These are phyloP conservation scores for Komagataea norvegica DNA, from an alignment of 1,139 yeast species.

Conservation along the genomic window DNA sequence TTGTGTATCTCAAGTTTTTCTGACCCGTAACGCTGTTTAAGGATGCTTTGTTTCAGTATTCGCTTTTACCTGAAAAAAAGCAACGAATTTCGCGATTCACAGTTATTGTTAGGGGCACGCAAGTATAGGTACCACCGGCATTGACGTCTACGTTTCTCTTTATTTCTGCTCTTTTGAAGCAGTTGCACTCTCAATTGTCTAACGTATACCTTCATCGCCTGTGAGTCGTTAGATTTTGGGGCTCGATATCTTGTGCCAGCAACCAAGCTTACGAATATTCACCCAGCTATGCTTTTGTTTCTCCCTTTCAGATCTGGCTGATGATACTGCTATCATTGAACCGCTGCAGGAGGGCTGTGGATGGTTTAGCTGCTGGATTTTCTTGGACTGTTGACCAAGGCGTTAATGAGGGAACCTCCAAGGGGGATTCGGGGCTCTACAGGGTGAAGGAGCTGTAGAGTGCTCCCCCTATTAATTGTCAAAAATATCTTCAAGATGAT, in stretches of 20 bases:
- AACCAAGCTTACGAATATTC: not conserved
- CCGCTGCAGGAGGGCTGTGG: not conserved
- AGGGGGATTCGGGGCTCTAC: not conserved
- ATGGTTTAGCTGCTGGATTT: not conserved
- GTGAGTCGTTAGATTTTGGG: no score
- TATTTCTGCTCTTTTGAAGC: no score
- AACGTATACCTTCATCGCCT: no score
- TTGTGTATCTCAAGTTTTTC: no score
- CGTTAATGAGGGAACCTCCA: not conserved
- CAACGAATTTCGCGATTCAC: no score
- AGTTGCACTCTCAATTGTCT: no score
- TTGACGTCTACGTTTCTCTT: no score
- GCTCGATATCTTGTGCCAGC: constrained; percentile 2
- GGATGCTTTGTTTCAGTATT: not conserved
- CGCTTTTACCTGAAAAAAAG: not conserved
- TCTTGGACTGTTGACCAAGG: constrained; percentile 1
- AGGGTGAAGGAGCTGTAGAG: not conserved
- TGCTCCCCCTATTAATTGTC: not conserved
- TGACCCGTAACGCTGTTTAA: no score
- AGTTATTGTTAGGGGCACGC: no score
- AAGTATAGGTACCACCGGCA: no score
- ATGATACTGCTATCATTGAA: not conserved
- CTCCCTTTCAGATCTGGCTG: not conserved
- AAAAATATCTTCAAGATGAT: not conserved
- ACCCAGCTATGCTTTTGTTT: constrained; percentile 1